Conservation (phyloP, 1,284 basidiomycete species). For the Tremellales sp. region DNA sequence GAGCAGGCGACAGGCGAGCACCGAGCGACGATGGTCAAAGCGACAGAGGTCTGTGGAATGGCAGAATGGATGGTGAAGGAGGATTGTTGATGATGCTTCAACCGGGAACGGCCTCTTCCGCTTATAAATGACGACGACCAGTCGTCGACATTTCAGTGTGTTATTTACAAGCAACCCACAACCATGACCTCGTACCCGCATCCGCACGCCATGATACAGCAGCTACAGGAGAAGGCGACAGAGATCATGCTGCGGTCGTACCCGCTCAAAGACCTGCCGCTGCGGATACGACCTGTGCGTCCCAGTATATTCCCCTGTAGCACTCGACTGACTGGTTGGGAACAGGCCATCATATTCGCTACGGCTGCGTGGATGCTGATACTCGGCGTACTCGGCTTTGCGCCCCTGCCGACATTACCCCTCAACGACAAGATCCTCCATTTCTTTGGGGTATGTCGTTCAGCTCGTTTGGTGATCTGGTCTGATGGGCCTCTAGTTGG, state of each 20-base stretch:
- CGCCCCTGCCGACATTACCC: slow-evolving; percentile 40
- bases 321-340: background rate
- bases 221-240: slow-evolving; percentile 23
- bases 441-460: slow-evolving; percentile 43
- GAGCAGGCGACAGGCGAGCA: too few species aligned
- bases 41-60: too few species aligned
- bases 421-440: slow-evolving; percentile 48
- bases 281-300: slow-evolving; percentile 45
- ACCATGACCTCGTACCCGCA: slow-evolving; percentile 25
- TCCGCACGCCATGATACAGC: slow-evolving; percentile 34
- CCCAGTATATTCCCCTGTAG: background rate
- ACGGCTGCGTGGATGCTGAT: slow-evolving; percentile 45
- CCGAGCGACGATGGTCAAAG: too few species aligned
- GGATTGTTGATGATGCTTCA: background rate
- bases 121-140: background rate
- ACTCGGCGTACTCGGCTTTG: slow-evolving; percentile 44
- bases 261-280: slow-evolving; percentile 35
- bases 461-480: background rate
- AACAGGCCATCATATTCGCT: slow-evolving; percentile 40
- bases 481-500: slow-evolving; percentile 27
- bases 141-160: slow-evolving; percentile 1
- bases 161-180: slow-evolving; percentile 1
- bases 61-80: background rate
- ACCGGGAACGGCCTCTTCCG: background rate
- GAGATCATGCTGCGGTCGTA: slow-evolving; percentile 34